A percentile compares a stretch with the other conserved stretches of the same genome.
Conservation (phyloP, 2,329 filamentous ascomycete species). For the Hawksworthiomyces lignivorus region DNA sequence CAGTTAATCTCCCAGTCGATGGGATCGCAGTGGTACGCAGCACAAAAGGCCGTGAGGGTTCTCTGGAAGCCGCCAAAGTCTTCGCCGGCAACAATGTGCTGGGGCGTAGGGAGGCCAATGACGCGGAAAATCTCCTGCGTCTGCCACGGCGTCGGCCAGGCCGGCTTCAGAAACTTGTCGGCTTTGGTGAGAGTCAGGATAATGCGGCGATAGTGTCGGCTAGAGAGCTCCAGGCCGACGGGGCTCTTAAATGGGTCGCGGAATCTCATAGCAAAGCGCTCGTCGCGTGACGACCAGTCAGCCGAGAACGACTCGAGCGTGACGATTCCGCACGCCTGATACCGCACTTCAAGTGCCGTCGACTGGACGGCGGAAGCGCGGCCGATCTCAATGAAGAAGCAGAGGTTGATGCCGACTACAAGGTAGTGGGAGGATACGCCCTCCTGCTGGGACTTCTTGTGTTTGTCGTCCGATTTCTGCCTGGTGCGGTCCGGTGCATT, state of each 20-base stretch:
- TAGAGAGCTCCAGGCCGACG: slow-evolving; percentile 38
- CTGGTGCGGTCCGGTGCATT: slow-evolving; percentile 28
- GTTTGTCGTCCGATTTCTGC: slow-evolving; percentile 31
- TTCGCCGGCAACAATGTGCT: slow-evolving; percentile 47
- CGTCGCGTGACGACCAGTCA: slow-evolving; percentile 43
- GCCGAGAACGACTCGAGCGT: slow-evolving; percentile 44
- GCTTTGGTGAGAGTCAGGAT: slow-evolving; percentile 46
- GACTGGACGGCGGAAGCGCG: slow-evolving; percentile 34
- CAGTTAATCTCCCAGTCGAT: slow-evolving; percentile 47
- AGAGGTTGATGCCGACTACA: slow-evolving; percentile 45
- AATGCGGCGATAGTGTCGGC: slow-evolving; percentile 45
- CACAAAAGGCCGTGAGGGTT: slow-evolving; percentile 47
- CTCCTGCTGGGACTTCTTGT: slow-evolving; percentile 36
- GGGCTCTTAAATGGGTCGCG: slow-evolving; percentile 30
- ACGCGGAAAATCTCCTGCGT: slow-evolving; percentile 42
- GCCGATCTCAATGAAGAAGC: slow-evolving; percentile 43
- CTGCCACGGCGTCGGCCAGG: slow-evolving; percentile 50
- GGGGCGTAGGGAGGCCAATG: slow-evolving; percentile 42
- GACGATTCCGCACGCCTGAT: slow-evolving; percentile 44
- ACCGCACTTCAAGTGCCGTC: slow-evolving; percentile 39
- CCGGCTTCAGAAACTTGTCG: slow-evolving; percentile 49
- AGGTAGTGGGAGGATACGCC: slow-evolving; percentile 49
- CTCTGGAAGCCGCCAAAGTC: slow-evolving; percentile 45
- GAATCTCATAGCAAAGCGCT: slow-evolving; percentile 48
- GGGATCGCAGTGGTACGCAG: slow-evolving; percentile 40